Percentiles rank a stretch among this genome's conserved stretches.
Conservation (phyloP, 306 rosid genomes). For the Castanea crenata region DNA sequence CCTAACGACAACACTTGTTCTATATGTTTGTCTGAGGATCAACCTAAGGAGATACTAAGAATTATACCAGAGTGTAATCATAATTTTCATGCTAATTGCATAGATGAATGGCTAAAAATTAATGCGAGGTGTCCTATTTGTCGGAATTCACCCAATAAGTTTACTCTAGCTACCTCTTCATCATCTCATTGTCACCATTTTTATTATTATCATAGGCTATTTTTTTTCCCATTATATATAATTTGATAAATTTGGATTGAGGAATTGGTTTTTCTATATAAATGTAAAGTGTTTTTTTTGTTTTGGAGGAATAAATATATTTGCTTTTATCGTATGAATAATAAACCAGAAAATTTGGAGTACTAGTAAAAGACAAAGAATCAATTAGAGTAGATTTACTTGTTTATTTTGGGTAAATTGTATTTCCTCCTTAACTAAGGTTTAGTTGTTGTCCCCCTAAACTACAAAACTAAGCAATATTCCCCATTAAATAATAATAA, state of each 20-base stretch:
- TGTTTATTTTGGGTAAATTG: no score
- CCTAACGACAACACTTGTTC: constrained; percentile 54
- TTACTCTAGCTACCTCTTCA: constrained; percentile 18
- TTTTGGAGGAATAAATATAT: no score
- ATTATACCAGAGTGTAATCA: constrained; percentile 69
- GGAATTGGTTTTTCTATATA: background rate
- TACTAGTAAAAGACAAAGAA: no score
- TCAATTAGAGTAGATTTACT: no score
- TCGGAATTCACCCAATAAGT: constrained; percentile 45
- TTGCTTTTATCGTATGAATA: no score
- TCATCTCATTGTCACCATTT: constrained; percentile 18
- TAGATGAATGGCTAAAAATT: constrained; percentile 71
- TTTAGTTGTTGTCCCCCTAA: no score
- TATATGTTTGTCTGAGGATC: constrained; percentile 59
- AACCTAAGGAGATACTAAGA: constrained; percentile 55
- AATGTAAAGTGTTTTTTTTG: no score
- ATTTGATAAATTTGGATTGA: background rate
- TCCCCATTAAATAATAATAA: no score
- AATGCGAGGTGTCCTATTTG: constrained; percentile 73
- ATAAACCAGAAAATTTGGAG: no score
- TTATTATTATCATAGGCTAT: background rate
- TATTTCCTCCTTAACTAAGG: no score
- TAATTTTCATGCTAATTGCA: constrained; percentile 20
- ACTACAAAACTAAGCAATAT: no score
- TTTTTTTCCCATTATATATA: background rate